These are phyloP conservation scores for Arctostaphylos glauca DNA, from an alignment of 148 eudicot genomes.

Conservation along the genomic window DNA sequence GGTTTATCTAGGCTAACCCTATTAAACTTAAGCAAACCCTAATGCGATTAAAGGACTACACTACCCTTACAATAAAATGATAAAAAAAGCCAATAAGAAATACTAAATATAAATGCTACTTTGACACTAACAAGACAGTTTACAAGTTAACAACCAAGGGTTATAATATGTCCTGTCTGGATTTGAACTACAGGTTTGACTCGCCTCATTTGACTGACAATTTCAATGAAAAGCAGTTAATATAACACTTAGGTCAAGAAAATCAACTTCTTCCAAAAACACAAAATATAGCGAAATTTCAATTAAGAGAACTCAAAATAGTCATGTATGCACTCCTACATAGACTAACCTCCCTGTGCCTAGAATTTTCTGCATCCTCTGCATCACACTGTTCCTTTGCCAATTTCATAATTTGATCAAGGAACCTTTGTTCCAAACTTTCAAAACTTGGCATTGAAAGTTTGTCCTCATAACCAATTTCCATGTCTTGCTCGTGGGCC, in stretches of 20 bases:
- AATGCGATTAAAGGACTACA: no score
- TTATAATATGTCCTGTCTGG: not conserved
- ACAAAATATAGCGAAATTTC: not conserved
- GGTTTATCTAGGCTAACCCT: no score
- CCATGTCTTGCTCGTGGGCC: constrained; percentile 46
- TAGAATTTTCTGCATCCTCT: constrained; percentile 56
- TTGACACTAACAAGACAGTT: no score
- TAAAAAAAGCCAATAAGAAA: no score
- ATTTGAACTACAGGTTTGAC: not conserved
- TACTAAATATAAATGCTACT: no score
- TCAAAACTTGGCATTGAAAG: constrained; percentile 36
- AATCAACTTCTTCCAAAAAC: not conserved
- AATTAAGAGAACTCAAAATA: not conserved
- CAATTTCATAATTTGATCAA: constrained; percentile 39
- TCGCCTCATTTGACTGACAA: not conserved
- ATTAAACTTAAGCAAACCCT: no score
- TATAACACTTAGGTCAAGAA: not conserved
- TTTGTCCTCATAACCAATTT: constrained; percentile 54
- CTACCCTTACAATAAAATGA: no score
- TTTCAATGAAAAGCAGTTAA: not conserved
- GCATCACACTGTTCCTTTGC: constrained; percentile 51
- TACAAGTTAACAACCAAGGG: no score
- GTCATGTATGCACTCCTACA: not conserved
- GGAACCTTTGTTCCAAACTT: constrained; percentile 51
- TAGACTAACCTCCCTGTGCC: constrained; percentile 62